Conservation (phyloP, 495 filamentous ascomycete species). For the Haplographium delicatum region DNA sequence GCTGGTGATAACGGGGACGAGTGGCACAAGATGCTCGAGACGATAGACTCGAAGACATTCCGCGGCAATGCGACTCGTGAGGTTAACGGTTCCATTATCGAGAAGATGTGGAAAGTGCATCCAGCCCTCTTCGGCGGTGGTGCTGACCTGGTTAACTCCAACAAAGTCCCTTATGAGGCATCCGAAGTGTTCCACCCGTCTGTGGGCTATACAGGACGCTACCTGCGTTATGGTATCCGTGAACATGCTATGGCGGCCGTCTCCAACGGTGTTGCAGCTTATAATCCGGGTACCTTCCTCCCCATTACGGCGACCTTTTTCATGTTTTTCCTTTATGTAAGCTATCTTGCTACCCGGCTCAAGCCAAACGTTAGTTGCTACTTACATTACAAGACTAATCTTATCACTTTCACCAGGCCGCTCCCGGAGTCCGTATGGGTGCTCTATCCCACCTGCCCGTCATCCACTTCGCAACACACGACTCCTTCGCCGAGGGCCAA, state of each 20-base stretch:
- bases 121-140: slow-evolving; percentile 51
- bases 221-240: slow-evolving; percentile 49
- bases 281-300: slow-evolving; percentile 42
- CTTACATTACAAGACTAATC: no score
- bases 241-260: slow-evolving; percentile 51
- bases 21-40: slow-evolving; percentile 30
- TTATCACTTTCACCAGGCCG: no score
- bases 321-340: slow-evolving; percentile 48
- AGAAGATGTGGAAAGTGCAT: slow-evolving; percentile 40
- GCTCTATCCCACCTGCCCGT: slow-evolving; percentile 50
- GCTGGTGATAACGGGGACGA: not conserved
- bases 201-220: slow-evolving; percentile 48
- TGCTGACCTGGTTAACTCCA: slow-evolving; percentile 44
- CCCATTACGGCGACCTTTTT: slow-evolving; percentile 51
- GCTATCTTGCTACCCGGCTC: no score
- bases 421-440: slow-evolving; percentile 55
- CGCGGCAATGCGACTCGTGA: slow-evolving; percentile 43
- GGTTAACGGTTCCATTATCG: slow-evolving; percentile 44
- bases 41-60: slow-evolving; percentile 39
- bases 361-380: no score
- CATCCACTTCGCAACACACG: slow-evolving; percentile 57
- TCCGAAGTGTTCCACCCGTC: not conserved
- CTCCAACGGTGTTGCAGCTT: slow-evolving; percentile 51
- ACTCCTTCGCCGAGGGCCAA: slow-evolving; percentile 54
- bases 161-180: not conserved